Evolutionary conservation across 495 filamentous ascomycete species (phyloP).

Genomic region (Patellaria atrata): DNA sequence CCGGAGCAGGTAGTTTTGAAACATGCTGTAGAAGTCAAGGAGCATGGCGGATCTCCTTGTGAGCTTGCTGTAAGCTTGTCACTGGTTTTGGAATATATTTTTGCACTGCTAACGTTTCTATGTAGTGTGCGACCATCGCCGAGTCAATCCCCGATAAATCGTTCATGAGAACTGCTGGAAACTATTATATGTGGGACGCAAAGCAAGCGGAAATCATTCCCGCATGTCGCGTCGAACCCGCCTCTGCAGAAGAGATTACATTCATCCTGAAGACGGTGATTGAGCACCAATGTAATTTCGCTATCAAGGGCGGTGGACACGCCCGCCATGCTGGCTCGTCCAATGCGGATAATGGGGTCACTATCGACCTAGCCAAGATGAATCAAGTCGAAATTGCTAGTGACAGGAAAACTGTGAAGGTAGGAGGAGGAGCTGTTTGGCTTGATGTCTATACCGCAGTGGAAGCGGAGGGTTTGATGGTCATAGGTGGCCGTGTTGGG

Average conservation of each 20-base stretch:
- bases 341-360: conserved; percentile 24
- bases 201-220: not conserved
- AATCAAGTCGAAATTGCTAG: conserved; percentile 1
- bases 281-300: conserved; percentile 15
- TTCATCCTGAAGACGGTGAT: conserved; percentile 1
- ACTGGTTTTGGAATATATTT: no score
- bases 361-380: conserved; percentile 22
- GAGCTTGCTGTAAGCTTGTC: no score
- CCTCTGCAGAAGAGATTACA: conserved; percentile 2
- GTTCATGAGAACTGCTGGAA: no score
- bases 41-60: no score
- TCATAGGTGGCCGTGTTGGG: conserved; percentile 11
- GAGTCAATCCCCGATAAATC: no score
- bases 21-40: no score
- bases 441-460: conserved; percentile 4
- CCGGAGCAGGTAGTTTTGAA: no score
- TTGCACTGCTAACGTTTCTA: no score
- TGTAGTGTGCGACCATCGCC: no score
- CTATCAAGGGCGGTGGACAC: conserved; percentile 26
- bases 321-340: conserved; percentile 15
- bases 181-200: no score
- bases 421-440: conserved; percentile 7
- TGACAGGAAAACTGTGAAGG: not conserved
- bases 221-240: conserved; percentile 5
- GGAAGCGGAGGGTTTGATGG: conserved; percentile 2